Evolutionary conservation across 2,329 filamentous ascomycete species (phyloP).

Genomic region (Aureobasidium zeae): DNA sequence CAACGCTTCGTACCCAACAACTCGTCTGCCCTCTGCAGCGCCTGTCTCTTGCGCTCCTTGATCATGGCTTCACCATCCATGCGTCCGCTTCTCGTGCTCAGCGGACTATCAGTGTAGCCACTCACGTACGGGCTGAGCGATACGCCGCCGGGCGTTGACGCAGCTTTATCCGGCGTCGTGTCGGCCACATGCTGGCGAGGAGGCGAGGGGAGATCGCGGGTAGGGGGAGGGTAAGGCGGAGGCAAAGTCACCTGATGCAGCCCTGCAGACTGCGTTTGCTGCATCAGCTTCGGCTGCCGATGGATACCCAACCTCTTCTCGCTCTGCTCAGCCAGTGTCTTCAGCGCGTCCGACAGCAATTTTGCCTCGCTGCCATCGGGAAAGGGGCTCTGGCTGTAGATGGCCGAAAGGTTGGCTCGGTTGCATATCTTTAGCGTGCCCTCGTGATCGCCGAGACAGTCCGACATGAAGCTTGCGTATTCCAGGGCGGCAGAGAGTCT

Average conservation of each 20-base stretch:
- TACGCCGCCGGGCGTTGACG: neutral
- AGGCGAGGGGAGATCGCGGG: slow-evolving; percentile 1
- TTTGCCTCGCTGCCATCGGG: too few species aligned
- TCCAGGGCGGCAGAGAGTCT: slow-evolving; percentile 86
- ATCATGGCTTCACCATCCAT: slow-evolving; percentile 22
- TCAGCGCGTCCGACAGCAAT: too few species aligned
- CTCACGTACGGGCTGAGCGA: neutral
- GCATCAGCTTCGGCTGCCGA: neutral
- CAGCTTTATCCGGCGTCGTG: neutral
- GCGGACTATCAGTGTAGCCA: slow-evolving; percentile 6
- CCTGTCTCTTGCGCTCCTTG: slow-evolving; percentile 28
- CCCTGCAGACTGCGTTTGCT: too few species aligned
- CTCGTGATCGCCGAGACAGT: slow-evolving; percentile 76
- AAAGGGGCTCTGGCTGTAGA: too few species aligned
- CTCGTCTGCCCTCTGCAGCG: slow-evolving; percentile 27
- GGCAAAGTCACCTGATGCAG: neutral
- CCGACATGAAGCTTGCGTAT: slow-evolving; percentile 86
- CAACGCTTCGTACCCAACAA: slow-evolving; percentile 21
- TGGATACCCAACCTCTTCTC: slow-evolving; percentile 2
- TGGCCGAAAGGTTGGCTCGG: slow-evolving; percentile 79
- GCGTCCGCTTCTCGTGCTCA: slow-evolving; percentile 15
- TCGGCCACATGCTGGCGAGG: neutral
- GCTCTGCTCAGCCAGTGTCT: too few species aligned
- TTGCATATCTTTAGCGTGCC: slow-evolving; percentile 68
- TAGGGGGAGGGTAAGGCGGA: slow-evolving; percentile 1